phyloP scores from a whole-genome alignment of 1,284 basidiomycete genomes.

The Moesziomyces sp. region DNA sequence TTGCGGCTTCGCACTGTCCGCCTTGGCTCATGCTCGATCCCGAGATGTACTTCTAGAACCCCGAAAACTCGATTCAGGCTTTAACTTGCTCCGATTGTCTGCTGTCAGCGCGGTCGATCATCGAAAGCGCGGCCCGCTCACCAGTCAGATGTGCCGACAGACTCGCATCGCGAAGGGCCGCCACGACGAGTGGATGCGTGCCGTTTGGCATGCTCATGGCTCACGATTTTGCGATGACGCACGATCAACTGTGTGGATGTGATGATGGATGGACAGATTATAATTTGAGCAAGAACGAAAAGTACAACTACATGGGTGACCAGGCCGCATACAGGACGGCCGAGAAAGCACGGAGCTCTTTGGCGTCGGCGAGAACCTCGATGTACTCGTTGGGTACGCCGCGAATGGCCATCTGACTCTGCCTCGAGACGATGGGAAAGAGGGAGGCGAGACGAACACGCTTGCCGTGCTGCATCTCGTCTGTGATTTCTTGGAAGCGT shows the following conservation, averaged over 20 bases:
- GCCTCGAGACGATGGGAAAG: conserved; percentile 80
- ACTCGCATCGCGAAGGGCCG: no score
- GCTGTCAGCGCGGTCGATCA: no score
- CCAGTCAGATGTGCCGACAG: no score
- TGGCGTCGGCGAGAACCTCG: conserved; percentile 70
- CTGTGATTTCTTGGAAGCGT: conserved; percentile 42
- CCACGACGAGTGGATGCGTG: no score
- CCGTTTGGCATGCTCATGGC: no score
- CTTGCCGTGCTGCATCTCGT: conserved; percentile 68
- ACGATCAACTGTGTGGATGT: no score
- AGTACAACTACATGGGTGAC: conserved; percentile 38
- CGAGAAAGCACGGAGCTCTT: conserved; percentile 71
- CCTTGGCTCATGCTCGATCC: not conserved
- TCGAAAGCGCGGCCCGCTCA: no score
- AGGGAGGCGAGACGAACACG: conserved; percentile 78
- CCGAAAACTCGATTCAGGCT: not conserved
- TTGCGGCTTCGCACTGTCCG: no score
- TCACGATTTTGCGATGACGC: no score
- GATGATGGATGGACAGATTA: no score
- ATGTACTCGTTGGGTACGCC: conserved; percentile 83
- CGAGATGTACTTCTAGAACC: conserved; percentile 29
- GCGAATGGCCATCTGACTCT: conserved; percentile 78
- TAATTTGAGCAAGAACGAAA: not conserved
- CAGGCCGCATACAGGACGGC: conserved; percentile 72
- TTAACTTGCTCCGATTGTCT: no score